Conservation (phyloP, 441 rosid species). For the Syzygium malaccense region DNA sequence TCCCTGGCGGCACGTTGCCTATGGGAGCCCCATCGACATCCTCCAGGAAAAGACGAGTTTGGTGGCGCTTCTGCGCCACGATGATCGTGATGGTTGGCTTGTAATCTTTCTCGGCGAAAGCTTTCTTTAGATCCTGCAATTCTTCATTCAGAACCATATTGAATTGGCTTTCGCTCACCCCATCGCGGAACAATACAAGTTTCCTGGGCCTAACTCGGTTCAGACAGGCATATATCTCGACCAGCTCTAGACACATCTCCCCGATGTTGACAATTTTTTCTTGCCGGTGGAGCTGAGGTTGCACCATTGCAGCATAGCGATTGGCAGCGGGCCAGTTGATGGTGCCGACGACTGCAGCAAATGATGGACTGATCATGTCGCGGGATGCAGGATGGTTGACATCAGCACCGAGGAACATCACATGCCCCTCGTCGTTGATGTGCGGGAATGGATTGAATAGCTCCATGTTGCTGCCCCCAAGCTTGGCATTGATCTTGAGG, state of each 20-base stretch:
- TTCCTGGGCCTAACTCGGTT: conserved; percentile 40
- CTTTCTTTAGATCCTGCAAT: conserved; percentile 37
- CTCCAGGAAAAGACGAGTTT: conserved; percentile 61
- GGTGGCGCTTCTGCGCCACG: conserved; percentile 83
- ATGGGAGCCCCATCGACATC: conserved; percentile 21
- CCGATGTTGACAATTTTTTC: conserved; percentile 61
- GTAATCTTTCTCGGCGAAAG: conserved; percentile 29
- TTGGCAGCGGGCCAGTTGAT: conserved; percentile 79
- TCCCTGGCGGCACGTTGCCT: conserved; percentile 70
- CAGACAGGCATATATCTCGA: conserved; percentile 29
- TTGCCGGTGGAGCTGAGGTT: conserved; percentile 43
- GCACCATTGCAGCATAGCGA: conserved; percentile 60
- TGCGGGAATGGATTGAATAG: conserved; percentile 39
- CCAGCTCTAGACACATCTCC: conserved; percentile 56
- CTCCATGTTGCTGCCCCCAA: conserved; percentile 82
- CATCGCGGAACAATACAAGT: conserved; percentile 72
- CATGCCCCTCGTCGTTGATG: conserved; percentile 31
- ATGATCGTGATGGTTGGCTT: conserved; percentile 57
- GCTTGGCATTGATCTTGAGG: conserved; percentile 80
- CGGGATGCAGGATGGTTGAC: conserved; percentile 75
- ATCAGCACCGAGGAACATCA: conserved; percentile 90
- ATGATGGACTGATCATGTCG: conserved; percentile 53
- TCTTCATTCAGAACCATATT: conserved; percentile 88
- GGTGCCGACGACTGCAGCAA: conserved; percentile 77
- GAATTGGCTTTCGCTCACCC: conserved; percentile 79